Percentiles rank a stretch among this genome's conserved stretches.
phyloP scores from a whole-genome alignment of 2,329 filamentous ascomycete species.

The Colletotrichum viniferum region DNA sequence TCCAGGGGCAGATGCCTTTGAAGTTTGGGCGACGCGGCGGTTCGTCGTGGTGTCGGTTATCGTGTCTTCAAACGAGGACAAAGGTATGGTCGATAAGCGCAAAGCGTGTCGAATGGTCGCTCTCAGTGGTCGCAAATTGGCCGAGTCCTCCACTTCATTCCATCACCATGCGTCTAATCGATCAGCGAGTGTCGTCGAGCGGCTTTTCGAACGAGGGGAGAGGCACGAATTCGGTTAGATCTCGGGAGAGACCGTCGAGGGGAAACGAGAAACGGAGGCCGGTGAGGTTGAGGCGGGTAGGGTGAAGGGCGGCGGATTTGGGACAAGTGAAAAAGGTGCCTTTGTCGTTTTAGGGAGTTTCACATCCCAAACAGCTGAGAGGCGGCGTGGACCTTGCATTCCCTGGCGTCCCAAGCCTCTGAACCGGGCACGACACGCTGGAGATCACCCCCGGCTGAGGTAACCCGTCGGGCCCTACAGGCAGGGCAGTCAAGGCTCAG shows the following conservation, averaged over 20 bases:
- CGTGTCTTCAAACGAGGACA: not conserved
- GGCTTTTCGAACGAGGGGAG: not conserved
- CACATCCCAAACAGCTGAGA: constrained; percentile 22
- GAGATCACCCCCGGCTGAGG: not conserved
- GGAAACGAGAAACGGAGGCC: not conserved
- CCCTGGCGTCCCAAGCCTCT: not conserved
- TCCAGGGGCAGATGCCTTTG: constrained; percentile 34
- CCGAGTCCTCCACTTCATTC: constrained; percentile 4
- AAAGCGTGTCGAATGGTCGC: not conserved
- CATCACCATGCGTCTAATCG: not conserved
- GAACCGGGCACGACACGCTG: not conserved
- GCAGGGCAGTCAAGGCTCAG: not conserved
- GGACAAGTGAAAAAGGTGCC: not conserved
- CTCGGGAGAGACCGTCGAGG: not conserved
- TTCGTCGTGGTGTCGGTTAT: not conserved
- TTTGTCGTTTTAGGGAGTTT: constrained; percentile 20
- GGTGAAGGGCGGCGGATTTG: not conserved
- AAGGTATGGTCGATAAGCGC: not conserved
- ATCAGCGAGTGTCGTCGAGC: not conserved
- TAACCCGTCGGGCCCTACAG: not conserved
- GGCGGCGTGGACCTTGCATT: constrained; percentile 1
- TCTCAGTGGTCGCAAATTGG: not conserved
- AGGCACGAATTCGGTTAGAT: not conserved
- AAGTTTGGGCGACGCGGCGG: not conserved
- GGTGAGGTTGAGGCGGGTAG: not conserved